Evolutionary conservation across 257 asterid species (phyloP).

Genomic region (Echium plantagineum): DNA sequence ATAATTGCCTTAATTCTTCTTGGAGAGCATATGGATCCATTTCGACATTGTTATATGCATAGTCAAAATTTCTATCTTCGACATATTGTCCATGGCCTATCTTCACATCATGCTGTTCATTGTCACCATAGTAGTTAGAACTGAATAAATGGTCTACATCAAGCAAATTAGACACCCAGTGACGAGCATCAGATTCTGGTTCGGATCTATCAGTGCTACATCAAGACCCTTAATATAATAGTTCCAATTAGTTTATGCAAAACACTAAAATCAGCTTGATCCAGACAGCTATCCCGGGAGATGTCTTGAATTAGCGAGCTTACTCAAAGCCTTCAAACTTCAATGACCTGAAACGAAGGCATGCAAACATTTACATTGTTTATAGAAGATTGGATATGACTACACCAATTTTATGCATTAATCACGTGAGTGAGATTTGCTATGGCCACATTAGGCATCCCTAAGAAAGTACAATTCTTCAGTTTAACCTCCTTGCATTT

Average conservation of each 20-base stretch:
- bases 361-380: background rate
- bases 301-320: background rate
- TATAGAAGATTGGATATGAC: too few species aligned
- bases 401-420: too few species aligned
- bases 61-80: conserved; percentile 27
- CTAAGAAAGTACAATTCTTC: too few species aligned
- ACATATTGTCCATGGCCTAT: conserved; percentile 58
- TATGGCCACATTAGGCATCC: too few species aligned
- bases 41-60: conserved; percentile 23
- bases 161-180: conserved; percentile 46
- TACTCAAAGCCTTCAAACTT: background rate
- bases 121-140: conserved; percentile 64
- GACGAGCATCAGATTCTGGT: conserved; percentile 55
- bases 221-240: conserved; percentile 9
- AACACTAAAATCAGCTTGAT: background rate
- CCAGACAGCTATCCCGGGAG: background rate
- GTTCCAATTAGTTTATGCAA: conserved; percentile 4
- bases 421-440: too few species aligned
- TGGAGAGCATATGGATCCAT: conserved; percentile 50
- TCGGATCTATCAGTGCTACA: conserved; percentile 37
- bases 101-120: conserved; percentile 52
- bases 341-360: background rate
- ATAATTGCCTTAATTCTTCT: conserved; percentile 56
- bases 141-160: conserved; percentile 59
- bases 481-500: too few species aligned